A percentile compares a stretch with the other conserved stretches of the same genome.
phyloP scores from a whole-genome alignment of 371 early-diverging fungal species.

The Capillidium rhysosporum region DNA sequence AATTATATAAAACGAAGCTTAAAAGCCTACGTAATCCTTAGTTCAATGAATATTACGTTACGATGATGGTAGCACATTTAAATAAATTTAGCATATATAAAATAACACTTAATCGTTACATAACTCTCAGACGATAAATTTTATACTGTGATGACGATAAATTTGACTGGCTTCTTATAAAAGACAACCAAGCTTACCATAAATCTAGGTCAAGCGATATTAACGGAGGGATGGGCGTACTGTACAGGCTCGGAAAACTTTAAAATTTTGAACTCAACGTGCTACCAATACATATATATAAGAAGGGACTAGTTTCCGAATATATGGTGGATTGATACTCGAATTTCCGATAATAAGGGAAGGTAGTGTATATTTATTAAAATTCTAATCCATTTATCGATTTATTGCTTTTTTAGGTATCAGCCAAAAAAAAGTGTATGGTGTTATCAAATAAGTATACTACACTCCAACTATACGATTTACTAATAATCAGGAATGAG shows the following conservation, averaged over 20 bases:
- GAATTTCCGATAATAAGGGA: not conserved
- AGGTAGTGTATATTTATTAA: not conserved
- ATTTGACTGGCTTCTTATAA: constrained; percentile 34
- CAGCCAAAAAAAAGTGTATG: constrained; percentile 25
- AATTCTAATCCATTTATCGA: not conserved
- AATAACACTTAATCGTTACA: too few species aligned
- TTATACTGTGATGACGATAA: constrained; percentile 28
- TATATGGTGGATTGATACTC: constrained; percentile 18
- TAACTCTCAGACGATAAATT: too few species aligned
- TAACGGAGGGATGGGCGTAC: constrained; percentile 57
- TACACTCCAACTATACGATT: constrained; percentile 27
- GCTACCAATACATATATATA: constrained; percentile 25
- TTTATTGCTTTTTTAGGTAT: not conserved
- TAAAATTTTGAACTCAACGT: constrained; percentile 30
- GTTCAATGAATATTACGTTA: too few species aligned
- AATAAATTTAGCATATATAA: too few species aligned
- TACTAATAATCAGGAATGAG: constrained; percentile 57
- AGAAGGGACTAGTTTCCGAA: constrained; percentile 28
- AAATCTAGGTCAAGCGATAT: constrained; percentile 29
- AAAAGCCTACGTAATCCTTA: too few species aligned
- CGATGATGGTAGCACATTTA: too few species aligned
- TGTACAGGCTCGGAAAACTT: constrained; percentile 48
- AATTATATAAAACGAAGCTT: too few species aligned
- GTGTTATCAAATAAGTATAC: constrained; percentile 36
- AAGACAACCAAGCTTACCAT: constrained; percentile 30